Base-by-base conservation (phyloP, 805 yeast genomes). In the Sugiyamaella qingdaonensis region DNA sequence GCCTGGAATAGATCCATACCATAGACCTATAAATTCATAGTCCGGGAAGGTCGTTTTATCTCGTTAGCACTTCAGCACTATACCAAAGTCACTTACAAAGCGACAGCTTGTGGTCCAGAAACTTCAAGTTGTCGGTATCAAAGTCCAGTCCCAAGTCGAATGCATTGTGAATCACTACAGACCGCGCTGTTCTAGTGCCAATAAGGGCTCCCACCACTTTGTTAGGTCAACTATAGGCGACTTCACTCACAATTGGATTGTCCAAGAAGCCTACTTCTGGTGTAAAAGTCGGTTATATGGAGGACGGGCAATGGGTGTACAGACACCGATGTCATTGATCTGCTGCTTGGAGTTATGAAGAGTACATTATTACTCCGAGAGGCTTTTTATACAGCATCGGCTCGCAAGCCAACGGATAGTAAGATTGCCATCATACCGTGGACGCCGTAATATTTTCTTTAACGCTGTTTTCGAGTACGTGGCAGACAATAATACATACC, bases 251-350 rank as follows among this genome's bases (percentile, higher is more conserved):
- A 51, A 31, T 36, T 42, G 1, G 46, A 29, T 21, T 55, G 39
- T 24, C 46, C 37, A 21, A 57, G 21, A 29, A 52, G 47, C 27
- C 48, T 48, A 19, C 62, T 56, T 10, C 73, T 57, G 2, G 69
- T 66, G 46, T 58, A 64, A 46, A 58, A 66, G 54, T 69, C 73
- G 24, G 72, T 65, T 10, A 69, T 64, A 55, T 67, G 68, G 42
- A 69, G 62, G 33, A 69, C 46, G 4, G 72, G 68, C 41, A 69
- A 54, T 4, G 73, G 71, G 53, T 69, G 73, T 10, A 69, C 49
- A 11, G 50, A 46, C 24, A 62, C 48, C 19, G 43, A 39, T 9
- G 43, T 39, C 43, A 39, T 39, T 24, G 29, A 24, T 24, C 3
- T 7, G 54, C 35, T 19, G 51, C 24, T 34, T 24, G 29, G 29